Percentiles rank a stretch among this genome's conserved stretches.
phyloP scores from a whole-genome alignment of 1,139 yeast species.

The Sugiyamaella neomexicana region DNA sequence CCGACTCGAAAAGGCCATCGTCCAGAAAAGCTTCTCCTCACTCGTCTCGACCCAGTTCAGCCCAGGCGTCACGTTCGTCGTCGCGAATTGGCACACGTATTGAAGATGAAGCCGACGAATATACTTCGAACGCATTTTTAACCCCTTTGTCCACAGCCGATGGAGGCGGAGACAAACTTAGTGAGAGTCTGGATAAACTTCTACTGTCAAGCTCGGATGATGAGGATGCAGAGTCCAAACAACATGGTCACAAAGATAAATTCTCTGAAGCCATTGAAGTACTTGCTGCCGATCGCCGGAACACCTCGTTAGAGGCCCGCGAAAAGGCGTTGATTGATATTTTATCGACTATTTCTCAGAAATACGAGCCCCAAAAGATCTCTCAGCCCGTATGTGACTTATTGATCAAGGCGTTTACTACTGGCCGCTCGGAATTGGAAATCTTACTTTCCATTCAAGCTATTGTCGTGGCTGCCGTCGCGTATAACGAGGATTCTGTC shows the following conservation, averaged over 20 bases:
- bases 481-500: constrained; percentile 34
- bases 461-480: constrained; percentile 33
- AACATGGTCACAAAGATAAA: constrained; percentile 26
- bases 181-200: constrained; percentile 27
- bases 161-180: constrained; percentile 26
- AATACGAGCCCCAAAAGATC: constrained; percentile 39
- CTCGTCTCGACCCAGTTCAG: constrained; percentile 23
- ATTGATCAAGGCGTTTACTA: constrained; percentile 32
- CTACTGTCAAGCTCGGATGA: constrained; percentile 18
- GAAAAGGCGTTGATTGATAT: constrained; percentile 38
- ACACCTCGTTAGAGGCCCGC: constrained; percentile 37
- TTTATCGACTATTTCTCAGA: constrained; percentile 33
- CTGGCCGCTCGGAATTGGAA: constrained; percentile 38
- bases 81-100: constrained; percentile 26
- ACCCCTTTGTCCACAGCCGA: constrained; percentile 21
- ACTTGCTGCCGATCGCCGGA: constrained; percentile 36
- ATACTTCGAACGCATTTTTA: constrained; percentile 29
- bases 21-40: constrained; percentile 24
- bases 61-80: constrained; percentile 28
- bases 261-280: constrained; percentile 35
- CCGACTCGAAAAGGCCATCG: constrained; percentile 21
- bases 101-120: constrained; percentile 33
- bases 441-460: constrained; percentile 37
- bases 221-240: constrained; percentile 17
- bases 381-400: constrained; percentile 20